Base-by-base conservation (phyloP, 495 filamentous ascomycete species). In the Trichoderma gamsii region DNA sequence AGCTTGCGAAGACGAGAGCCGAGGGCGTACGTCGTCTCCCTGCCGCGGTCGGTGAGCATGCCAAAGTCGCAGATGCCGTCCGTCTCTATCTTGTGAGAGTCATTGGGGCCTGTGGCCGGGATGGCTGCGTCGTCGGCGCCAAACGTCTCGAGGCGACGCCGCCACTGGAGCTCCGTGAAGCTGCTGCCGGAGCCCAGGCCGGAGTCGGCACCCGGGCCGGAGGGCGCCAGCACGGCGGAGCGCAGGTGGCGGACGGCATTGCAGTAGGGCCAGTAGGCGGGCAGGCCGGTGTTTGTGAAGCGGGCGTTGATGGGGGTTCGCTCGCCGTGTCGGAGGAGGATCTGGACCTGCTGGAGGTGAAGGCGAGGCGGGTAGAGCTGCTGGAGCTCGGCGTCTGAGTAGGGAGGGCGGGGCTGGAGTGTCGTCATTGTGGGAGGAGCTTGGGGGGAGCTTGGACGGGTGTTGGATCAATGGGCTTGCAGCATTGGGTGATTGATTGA, bases 211-310 rank as follows among this genome's bases (percentile, higher is more conserved):
- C 38, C 49, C 0, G 67, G 18, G 38, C 65, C 38, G 35, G 51
- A 27, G 18, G 72, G 71, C 66, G 81, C 84, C 49, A 93, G 80
- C 13, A 93, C 86, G 73, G 88, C 85, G 71, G 90, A 87, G 46
- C 85, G 85, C 75, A 97, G 83, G 69, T 86, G 87, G 43, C 83
- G 83, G 21, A 91, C 93, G 52, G 88, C 85, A 65, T 82, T 83
- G 79, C 95, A 99, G 79, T 97, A 99, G 11, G 95, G 91, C 95
- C 95, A 99, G 76, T 91, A 95, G 72, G 89, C 78, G 67, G 79
- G 76, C 21, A 97, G 82, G n/a, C 93, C 93, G 73, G 92, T 82
- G 82, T 96, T 96, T 75, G 91, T 87, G 76, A 99, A 97, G 9
- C 96, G 88, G 18, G 91, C 83, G 21, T 86, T 89, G 18, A 98